Evolutionary conservation across 1,284 basidiomycete genomes (phyloP).

Genomic region (Wallemia ichthyophaga): DNA sequence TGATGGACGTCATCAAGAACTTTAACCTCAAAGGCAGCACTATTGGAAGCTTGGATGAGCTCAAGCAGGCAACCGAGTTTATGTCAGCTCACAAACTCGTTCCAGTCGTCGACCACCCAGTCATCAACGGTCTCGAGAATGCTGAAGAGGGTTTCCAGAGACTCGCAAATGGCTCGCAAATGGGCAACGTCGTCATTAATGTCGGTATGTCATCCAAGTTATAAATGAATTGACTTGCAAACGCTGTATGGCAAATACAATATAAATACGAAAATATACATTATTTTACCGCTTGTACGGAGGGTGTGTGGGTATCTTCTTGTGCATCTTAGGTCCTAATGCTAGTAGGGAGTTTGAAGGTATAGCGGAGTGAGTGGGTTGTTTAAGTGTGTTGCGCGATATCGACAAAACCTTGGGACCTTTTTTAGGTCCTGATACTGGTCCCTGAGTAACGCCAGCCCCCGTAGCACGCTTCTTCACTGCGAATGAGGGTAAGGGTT

Average conservation of each 20-base stretch:
- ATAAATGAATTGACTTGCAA: neutral
- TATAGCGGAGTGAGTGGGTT: neutral
- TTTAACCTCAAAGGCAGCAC: slow-evolving; percentile 27
- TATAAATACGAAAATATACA: no score
- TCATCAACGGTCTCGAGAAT: slow-evolving; percentile 34
- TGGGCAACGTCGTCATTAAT: slow-evolving; percentile 40
- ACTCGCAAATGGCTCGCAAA: slow-evolving; percentile 30
- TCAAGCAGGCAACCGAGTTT: slow-evolving; percentile 38
- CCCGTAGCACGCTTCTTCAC: neutral
- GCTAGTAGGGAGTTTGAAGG: neutral
- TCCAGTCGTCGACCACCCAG: slow-evolving; percentile 34
- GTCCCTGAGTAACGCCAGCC: no score
- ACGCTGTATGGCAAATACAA: no score
- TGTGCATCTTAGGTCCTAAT: neutral
- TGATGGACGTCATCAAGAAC: slow-evolving; percentile 50
- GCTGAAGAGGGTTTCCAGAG: slow-evolving; percentile 40
- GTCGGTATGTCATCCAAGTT: slow-evolving; percentile 7
- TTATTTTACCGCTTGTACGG: no score
- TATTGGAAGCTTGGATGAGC: slow-evolving; percentile 53
- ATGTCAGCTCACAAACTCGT: slow-evolving; percentile 33
- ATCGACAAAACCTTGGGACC: neutral
- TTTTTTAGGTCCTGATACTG: neutral
- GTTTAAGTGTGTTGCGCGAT: neutral
- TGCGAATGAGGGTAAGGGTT: neutral
- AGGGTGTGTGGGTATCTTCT: neutral